Percentiles rank a stretch among this genome's conserved stretches.
These are phyloP conservation scores for Aspergillus candidus DNA, from an alignment of 2,329 filamentous ascomycete genomes.

Conservation along the genomic window DNA sequence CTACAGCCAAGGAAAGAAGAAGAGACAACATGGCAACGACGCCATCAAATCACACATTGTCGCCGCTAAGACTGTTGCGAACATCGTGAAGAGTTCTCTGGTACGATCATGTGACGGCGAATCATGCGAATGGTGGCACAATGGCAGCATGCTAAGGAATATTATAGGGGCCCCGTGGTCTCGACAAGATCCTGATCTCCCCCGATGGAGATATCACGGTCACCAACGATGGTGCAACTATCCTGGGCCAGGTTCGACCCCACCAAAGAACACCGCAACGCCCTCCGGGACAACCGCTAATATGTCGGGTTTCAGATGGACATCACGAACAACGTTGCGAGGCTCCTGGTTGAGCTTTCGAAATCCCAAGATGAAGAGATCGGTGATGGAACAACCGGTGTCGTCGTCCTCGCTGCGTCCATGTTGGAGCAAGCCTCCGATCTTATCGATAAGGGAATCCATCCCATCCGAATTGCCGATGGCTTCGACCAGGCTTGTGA, in stretches of 20 bases:
- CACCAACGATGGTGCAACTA: conserved; percentile 97
- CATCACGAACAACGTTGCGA: conserved; percentile 96
- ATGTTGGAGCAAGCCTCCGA: conserved; percentile 94
- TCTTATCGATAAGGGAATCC: conserved; percentile 98
- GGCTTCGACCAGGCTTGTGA: conserved; percentile 97
- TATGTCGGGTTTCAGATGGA: conserved; percentile 65
- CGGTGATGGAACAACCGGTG: conserved; percentile 94
- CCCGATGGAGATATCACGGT: conserved; percentile 98
- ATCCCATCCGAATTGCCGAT: conserved; percentile 96
- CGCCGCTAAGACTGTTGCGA: conserved; percentile 89
- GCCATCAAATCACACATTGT: conserved; percentile 98
- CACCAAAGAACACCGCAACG: conserved; percentile 1
- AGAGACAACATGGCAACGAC: conserved; percentile 91
- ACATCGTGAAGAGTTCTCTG: conserved; percentile 94
- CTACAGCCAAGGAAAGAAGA: conserved; percentile 88
- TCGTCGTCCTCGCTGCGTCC: conserved; percentile 90
- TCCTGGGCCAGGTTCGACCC: conserved; percentile 63
- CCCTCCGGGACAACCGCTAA: conserved; percentile 13
- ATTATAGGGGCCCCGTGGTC: conserved; percentile 71
- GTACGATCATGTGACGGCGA: conserved; percentile 35
- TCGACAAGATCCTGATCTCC: conserved; percentile 99
- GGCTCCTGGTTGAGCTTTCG: conserved; percentile 91
- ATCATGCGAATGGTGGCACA: conserved; percentile 1
- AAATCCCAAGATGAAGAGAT: conserved; percentile 99
- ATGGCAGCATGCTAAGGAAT: conserved; percentile 1